Evolutionary conservation across 2,329 filamentous ascomycete species (phyloP), one percentile per base, ranked within the genome.

Genomic region (Thielaviopsis musarum): DNA sequence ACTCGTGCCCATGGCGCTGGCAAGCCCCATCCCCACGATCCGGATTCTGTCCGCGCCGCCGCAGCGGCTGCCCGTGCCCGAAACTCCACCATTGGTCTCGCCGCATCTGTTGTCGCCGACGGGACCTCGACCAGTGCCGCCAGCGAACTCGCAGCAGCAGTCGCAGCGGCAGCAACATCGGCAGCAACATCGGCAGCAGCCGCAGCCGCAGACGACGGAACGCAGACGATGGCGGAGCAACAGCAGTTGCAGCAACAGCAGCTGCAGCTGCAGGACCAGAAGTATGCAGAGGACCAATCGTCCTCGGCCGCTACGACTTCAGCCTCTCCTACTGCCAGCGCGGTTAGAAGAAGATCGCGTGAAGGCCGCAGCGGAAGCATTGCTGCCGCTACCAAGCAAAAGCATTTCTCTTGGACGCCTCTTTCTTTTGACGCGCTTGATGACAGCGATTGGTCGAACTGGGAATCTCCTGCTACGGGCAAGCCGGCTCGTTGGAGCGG

Each of bases 381-480:
- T 61, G 65, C 72, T 34, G 77, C 75, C 64, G 62, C 71, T 0
- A 67, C 61, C 10, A 74, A 71, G 66, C 67, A 70, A 57, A 82
- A 82, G 67, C 77, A 74, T 61, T 82, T 79, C 66, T 82, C 80
- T 22, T 82, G 77, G 78, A 80, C 77, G 21, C 79, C 79, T 1
- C 70, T 82, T 55, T 75, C 76, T 1, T 74, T 80, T 54, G 79
- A 82, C 63, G 73, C 74, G 52, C 72, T 79, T 59, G 77, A 83
- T 63, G 81, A 83, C 65, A 79, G 76, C 64, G 81, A 82, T 68
- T 85, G 81, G 82, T 75, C 78, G 7, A 83, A 77, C 68, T 85
- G 82, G 81, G 82, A 85, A 62, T 75, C 74, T 19, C 74, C 76
- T 51, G 73, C 71, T 38, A 78, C 80, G 2, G 73, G 72, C 59